These are phyloP conservation scores for Aspergillus pseudoviridinutans DNA, from an alignment of 2,329 filamentous ascomycete species.

Conservation along the genomic window DNA sequence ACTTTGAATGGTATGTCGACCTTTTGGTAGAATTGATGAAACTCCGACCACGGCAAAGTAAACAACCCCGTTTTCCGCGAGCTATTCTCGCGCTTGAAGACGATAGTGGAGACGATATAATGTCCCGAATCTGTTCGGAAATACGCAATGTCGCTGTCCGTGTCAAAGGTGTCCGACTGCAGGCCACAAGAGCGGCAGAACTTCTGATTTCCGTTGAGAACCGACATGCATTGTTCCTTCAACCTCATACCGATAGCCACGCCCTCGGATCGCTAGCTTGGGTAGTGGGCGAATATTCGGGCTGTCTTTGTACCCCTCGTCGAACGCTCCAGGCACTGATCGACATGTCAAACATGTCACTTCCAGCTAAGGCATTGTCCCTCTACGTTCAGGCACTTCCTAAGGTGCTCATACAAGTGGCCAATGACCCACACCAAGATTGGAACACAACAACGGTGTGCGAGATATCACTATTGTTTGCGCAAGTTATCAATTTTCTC, in stretches of 20 bases:
- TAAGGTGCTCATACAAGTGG: slow-evolving; percentile 75
- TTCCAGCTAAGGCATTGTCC: slow-evolving; percentile 64
- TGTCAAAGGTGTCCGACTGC: slow-evolving; percentile 74
- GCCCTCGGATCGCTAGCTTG: slow-evolving; percentile 75
- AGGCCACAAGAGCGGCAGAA: slow-evolving; percentile 80
- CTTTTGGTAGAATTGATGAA: slow-evolving; percentile 80
- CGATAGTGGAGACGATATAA: slow-evolving; percentile 20
- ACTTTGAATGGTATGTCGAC: slow-evolving; percentile 98
- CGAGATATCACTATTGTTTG: slow-evolving; percentile 71
- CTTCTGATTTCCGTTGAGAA: slow-evolving; percentile 61
- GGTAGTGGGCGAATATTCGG: slow-evolving; percentile 83
- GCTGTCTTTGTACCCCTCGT: slow-evolving; percentile 65
- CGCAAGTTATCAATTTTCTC: slow-evolving; percentile 74
- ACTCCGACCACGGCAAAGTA: slow-evolving; percentile 42
- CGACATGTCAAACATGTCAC: slow-evolving; percentile 58
- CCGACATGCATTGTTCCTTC: slow-evolving; percentile 54
- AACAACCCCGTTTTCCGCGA: slow-evolving; percentile 19
- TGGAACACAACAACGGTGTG: slow-evolving; percentile 75
- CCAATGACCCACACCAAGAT: slow-evolving; percentile 54
- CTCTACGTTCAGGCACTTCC: slow-evolving; percentile 78
- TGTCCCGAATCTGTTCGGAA: slow-evolving; percentile 68
- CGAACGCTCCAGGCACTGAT: slow-evolving; percentile 70
- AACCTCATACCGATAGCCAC: slow-evolving; percentile 51
- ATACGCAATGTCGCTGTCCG: slow-evolving; percentile 88
- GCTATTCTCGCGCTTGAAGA: slow-evolving; percentile 9